Conservation (phyloP, 139 green algal species). For the Asterochloris sp. region DNA sequence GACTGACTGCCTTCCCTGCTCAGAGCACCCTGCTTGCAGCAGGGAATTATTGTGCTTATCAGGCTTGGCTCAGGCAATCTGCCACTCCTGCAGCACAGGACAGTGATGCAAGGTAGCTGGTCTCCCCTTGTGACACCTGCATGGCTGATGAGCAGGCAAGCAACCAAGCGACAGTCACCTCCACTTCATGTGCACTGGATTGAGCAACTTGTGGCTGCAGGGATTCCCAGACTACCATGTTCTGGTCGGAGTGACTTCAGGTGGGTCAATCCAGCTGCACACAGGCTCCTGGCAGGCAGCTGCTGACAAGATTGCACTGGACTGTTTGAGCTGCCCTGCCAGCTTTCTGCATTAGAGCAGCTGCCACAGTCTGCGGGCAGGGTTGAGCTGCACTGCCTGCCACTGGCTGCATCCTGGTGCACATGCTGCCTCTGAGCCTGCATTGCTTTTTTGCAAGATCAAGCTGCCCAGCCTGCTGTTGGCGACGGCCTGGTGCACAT, state of each 20-base stretch:
- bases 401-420: too few relatives aligned
- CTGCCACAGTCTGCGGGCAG: neutral
- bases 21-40: neutral
- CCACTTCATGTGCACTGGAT: too few relatives aligned
- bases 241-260: slow-evolving; percentile 37
- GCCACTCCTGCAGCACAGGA: neutral
- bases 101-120: neutral
- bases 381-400: too few relatives aligned
- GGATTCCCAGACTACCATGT: slow-evolving; percentile 79
- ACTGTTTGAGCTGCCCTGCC: neutral
- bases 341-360: neutral
- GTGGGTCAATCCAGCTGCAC: neutral
- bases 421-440: too few relatives aligned
- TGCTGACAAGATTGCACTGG: neutral
- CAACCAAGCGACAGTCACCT: too few relatives aligned
- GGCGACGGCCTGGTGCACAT: too few relatives aligned
- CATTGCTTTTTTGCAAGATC: too few relatives aligned
- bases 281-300: neutral
- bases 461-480: too few relatives aligned
- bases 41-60: too few relatives aligned
- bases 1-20: neutral
- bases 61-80: neutral
- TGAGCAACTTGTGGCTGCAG: slow-evolving; percentile 27
- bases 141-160: neutral
- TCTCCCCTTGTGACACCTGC: neutral